Evolutionary conservation across 352 stramenopile species (phyloP).

Genomic region (Aphanomyces euteiches): DNA sequence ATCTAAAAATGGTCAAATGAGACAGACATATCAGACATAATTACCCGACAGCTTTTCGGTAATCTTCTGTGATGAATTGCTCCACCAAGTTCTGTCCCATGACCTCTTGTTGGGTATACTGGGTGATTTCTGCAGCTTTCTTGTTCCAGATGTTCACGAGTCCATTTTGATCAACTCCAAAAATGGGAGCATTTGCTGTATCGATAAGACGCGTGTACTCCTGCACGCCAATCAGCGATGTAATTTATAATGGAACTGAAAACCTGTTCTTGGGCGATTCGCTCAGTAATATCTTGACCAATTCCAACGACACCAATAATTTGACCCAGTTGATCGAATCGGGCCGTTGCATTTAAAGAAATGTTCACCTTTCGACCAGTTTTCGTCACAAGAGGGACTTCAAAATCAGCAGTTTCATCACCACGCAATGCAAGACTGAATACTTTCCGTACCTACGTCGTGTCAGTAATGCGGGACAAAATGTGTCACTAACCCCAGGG

Average conservation of each 20-base stretch:
- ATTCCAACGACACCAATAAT: constrained; percentile 89
- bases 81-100: constrained; percentile 50
- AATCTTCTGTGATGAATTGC: constrained; percentile 38
- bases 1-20: constrained; percentile 14
- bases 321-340: constrained; percentile 70
- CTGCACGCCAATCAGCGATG: background rate
- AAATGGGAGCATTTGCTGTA: constrained; percentile 60
- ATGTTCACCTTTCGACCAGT: constrained; percentile 70
- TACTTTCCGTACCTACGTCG: constrained; percentile 40
- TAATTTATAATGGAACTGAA: background rate
- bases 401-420: constrained; percentile 71
- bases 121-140: constrained; percentile 67
- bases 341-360: constrained; percentile 75
- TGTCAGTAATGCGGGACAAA: background rate
- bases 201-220: constrained; percentile 69
- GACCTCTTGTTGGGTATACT: constrained; percentile 56
- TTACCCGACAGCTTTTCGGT: constrained; percentile 34
- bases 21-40: constrained; percentile 35
- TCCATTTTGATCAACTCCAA: constrained; percentile 70
- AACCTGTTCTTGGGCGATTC: constrained; percentile 61
- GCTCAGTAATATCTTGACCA: constrained; percentile 77
- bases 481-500: constrained; percentile 35
- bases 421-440: constrained; percentile 59
- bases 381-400: constrained; percentile 80
- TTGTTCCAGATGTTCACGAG: constrained; percentile 69